Evolutionary conservation across 2,329 filamentous ascomycete genomes (phyloP).

Genomic region (Penicillium sclerotiorum): DNA sequence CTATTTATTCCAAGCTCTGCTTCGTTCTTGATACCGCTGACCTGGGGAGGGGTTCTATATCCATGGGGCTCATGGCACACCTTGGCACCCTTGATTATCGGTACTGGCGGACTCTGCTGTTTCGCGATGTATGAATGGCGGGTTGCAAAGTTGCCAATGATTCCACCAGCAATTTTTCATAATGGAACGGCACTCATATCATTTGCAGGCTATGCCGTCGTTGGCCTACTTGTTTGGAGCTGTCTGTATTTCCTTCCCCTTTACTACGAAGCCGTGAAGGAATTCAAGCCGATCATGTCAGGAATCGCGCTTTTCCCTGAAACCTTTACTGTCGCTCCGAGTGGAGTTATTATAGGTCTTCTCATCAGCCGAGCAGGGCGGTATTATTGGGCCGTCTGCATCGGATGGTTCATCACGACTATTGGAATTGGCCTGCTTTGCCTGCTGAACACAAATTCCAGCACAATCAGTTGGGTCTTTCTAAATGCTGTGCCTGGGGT

Average conservation of each 20-base stretch:
- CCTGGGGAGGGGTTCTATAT: conserved; percentile 26
- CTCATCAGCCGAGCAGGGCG: conserved; percentile 56
- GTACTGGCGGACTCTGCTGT: conserved; percentile 4
- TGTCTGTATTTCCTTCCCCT: conserved; percentile 58
- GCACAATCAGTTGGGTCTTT: background rate
- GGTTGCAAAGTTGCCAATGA: too few species aligned
- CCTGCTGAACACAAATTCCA: conserved; percentile 16
- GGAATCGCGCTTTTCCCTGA: conserved; percentile 63
- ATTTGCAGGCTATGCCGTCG: too few species aligned
- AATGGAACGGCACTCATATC: too few species aligned
- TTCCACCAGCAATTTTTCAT: conserved; percentile 25
- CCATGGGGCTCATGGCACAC: conserved; percentile 26
- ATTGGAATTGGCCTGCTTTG: conserved; percentile 56
- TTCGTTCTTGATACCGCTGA: conserved; percentile 26
- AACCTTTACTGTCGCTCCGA: conserved; percentile 64
- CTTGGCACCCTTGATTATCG: conserved; percentile 20
- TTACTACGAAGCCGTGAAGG: conserved; percentile 49
- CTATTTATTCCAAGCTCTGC: conserved; percentile 24
- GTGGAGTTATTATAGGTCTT: conserved; percentile 53
- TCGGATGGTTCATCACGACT: conserved; percentile 62
- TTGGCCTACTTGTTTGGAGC: background rate
- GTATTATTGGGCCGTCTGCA: conserved; percentile 63
- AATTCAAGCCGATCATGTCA: conserved; percentile 54
- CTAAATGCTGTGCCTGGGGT: background rate
- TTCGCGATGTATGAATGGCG: conserved; percentile 24